These are phyloP conservation scores for Suillus weaverae DNA, from an alignment of 768 basidiomycete genomes.

Conservation along the genomic window DNA sequence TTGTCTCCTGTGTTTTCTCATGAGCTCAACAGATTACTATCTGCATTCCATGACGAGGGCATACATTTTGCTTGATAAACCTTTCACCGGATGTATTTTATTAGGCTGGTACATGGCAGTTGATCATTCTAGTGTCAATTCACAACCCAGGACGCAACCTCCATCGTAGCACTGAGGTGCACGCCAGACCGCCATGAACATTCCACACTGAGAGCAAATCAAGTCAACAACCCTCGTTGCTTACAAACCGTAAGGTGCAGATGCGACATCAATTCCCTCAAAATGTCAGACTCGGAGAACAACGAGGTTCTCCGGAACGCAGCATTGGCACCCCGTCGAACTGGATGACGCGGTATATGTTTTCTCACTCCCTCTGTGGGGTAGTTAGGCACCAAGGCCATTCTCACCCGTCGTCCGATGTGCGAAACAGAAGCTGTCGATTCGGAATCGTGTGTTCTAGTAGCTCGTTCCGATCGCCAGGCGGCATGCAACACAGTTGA, in stretches of 20 bases:
- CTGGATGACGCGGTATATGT: not conserved
- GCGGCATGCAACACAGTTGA: not conserved
- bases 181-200: not conserved
- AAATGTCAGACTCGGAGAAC: conserved; percentile 78
- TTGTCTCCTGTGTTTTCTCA: conserved; percentile 28
- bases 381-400: not conserved
- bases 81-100: not conserved
- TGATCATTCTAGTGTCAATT: not conserved
- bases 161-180: not conserved
- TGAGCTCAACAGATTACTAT: conserved; percentile 52
- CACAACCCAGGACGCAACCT: not conserved
- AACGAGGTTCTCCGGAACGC: conserved; percentile 82
- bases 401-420: not conserved
- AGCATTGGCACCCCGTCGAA: conserved; percentile 43
- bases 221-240: too few species aligned
- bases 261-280: conserved; percentile 74
- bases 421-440: not conserved
- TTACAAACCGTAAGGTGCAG: conserved; percentile 32
- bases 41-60: not conserved
- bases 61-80: not conserved
- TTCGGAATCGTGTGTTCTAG: not conserved
- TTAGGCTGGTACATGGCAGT: not conserved
- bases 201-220: not conserved
- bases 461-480: not conserved
- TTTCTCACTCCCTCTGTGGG: not conserved